Evolutionary conservation across 768 basidiomycete species (phyloP).

Genomic region (Lactarius vividus): DNA sequence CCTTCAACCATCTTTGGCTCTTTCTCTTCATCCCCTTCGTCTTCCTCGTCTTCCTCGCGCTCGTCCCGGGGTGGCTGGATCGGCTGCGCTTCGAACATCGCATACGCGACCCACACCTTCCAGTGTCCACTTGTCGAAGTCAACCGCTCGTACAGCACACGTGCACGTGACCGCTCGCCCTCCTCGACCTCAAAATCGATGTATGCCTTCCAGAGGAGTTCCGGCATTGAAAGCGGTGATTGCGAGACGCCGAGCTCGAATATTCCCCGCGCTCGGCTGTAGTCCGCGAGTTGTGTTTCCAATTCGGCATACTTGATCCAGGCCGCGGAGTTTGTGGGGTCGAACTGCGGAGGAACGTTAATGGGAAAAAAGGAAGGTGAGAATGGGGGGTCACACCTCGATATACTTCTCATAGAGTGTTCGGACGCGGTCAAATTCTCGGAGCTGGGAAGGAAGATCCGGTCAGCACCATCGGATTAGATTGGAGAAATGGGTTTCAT

Average conservation of each 20-base stretch:
- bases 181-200: slow-evolving; percentile 96
- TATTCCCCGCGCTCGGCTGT: slow-evolving; percentile 85
- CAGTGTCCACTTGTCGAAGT: slow-evolving; percentile 85
- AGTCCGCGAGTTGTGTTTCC: slow-evolving; percentile 83
- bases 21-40: slow-evolving; percentile 45
- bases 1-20: slow-evolving; percentile 64
- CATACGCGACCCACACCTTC: slow-evolving; percentile 97
- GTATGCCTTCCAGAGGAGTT: slow-evolving; percentile 91
- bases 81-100: slow-evolving; percentile 83
- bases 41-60: slow-evolving; percentile 69
- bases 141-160: slow-evolving; percentile 87
- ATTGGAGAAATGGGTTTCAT: slow-evolving; percentile 16
- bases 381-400: slow-evolving; percentile 51
- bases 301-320: slow-evolving; percentile 98
- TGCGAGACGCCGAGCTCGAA: slow-evolving; percentile 91
- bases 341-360: slow-evolving; percentile 49
- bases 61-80: slow-evolving; percentile 62
- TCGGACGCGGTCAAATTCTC: slow-evolving; percentile 94
- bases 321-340: slow-evolving; percentile 84
- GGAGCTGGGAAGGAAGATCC: slow-evolving; percentile 48
- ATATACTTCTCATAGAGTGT: slow-evolving; percentile 92
- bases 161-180: slow-evolving; percentile 81
- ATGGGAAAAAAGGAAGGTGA: background rate
- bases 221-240: slow-evolving; percentile 88
- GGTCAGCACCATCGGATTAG: slow-evolving; percentile 19